phyloP scores from a whole-genome alignment of 2,329 filamentous ascomycete species.

The Nothophoma quercina region DNA sequence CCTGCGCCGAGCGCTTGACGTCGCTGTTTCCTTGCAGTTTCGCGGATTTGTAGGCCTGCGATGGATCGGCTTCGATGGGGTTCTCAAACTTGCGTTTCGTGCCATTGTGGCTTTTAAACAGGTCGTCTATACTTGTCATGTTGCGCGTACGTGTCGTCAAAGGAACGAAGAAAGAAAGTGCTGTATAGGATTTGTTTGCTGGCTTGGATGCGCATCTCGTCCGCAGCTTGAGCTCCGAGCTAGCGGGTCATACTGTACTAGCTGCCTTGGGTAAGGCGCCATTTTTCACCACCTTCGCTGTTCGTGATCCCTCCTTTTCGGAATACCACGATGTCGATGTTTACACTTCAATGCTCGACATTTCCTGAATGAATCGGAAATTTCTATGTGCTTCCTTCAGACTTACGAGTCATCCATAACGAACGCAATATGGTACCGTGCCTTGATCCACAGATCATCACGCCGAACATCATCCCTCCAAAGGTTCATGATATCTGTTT shows the following conservation, averaged over 20 bases:
- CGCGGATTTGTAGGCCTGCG: conserved; percentile 67
- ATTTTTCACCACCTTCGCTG: not conserved
- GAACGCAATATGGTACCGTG: not conserved
- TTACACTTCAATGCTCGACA: too few relatives aligned
- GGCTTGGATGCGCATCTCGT: conserved; percentile 4
- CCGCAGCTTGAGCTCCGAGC: conserved; percentile 12
- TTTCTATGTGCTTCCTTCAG: too few relatives aligned
- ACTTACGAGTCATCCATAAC: too few relatives aligned
- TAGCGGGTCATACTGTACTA: conserved; percentile 9
- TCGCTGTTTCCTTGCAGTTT: conserved; percentile 62
- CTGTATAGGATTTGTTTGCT: not conserved
- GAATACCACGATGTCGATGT: too few relatives aligned
- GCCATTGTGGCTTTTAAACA: conserved; percentile 66
- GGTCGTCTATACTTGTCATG: conserved; percentile 69
- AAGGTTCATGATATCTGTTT: not conserved
- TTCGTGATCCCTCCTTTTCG: too few relatives aligned
- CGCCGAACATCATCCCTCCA: not conserved
- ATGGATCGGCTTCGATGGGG: conserved; percentile 61
- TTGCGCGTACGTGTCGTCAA: not conserved
- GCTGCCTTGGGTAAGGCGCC: not conserved
- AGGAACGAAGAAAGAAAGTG: not conserved
- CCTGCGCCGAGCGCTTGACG: conserved; percentile 57
- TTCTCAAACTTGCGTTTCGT: conserved; percentile 68
- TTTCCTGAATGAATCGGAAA: too few relatives aligned
- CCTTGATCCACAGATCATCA: too few relatives aligned